phyloP scores from a whole-genome alignment of 1,139 yeast genomes.

The Diutina catenulata region DNA sequence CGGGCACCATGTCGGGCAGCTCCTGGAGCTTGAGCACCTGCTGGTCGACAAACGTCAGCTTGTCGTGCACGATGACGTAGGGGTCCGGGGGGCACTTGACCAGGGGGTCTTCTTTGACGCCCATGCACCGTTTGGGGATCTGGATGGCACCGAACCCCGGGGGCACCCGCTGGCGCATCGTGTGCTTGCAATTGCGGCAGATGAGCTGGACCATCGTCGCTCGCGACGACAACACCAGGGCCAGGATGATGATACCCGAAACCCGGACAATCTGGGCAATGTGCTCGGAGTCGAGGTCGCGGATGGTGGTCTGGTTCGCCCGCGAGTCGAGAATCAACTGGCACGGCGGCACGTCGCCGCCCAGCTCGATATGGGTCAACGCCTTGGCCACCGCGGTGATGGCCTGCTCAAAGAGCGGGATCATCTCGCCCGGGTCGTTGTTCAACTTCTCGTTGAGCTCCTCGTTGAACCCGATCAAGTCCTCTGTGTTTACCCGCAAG shows the following conservation, averaged over 20 bases:
- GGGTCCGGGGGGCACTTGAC: conserved; percentile 86
- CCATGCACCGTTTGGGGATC: conserved; percentile 68
- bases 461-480: conserved; percentile 78
- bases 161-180: conserved; percentile 51
- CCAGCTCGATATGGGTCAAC: conserved; percentile 51
- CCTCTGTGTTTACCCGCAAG: conserved; percentile 71
- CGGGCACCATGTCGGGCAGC: conserved; percentile 96
- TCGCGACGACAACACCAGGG: conserved; percentile 80
- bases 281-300: conserved; percentile 75
- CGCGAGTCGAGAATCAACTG: conserved; percentile 72
- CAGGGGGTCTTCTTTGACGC: conserved; percentile 30
- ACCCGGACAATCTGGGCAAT: conserved; percentile 84
- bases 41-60: conserved; percentile 85
- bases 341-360: conserved; percentile 56
- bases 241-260: conserved; percentile 87
- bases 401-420: conserved; percentile 83
- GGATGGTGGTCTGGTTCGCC: conserved; percentile 61
- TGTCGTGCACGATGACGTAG: conserved; percentile 85
- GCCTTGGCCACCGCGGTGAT: conserved; percentile 84
- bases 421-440: conserved; percentile 83
- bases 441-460: conserved; percentile 73
- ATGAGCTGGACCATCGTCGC: conserved; percentile 78
- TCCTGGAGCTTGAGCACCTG: conserved; percentile 91
- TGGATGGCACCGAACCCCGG: conserved; percentile 73
- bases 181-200: conserved; percentile 83